A percentile compares a stretch with the other conserved stretches of the same genome.
Conservation (phyloP, 306 rosid species). For the Quercus cerris region DNA sequence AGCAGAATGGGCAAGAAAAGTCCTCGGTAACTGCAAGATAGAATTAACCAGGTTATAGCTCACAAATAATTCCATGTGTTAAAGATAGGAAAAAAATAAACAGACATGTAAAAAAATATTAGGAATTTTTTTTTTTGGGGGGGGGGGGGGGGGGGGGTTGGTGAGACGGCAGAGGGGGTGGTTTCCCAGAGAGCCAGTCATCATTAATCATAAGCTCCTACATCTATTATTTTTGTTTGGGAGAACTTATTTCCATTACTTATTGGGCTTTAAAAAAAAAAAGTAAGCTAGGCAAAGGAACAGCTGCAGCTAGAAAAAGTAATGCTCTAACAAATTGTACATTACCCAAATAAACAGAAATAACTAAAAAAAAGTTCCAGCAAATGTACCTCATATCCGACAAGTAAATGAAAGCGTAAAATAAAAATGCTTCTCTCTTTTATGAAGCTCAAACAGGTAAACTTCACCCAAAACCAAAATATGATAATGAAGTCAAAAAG, state of each 20-base stretch:
- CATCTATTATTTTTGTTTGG: neutral
- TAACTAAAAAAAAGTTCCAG: too few species aligned
- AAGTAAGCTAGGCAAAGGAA: too few species aligned
- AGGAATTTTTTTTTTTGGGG: neutral
- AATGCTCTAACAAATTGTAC: too few species aligned
- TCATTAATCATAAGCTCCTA: neutral
- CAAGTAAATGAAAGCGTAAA: neutral
- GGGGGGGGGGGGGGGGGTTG: accelerated
- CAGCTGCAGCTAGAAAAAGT: too few species aligned
- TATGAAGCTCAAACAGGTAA: neutral
- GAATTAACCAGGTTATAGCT: neutral
- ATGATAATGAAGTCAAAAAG: neutral
- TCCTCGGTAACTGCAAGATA: constrained; percentile 70
- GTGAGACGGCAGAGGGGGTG: too few species aligned
- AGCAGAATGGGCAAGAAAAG: constrained; percentile 82
- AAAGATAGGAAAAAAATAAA: neutral
- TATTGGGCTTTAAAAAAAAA: too few species aligned
- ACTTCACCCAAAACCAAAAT: neutral
- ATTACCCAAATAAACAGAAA: too few species aligned
- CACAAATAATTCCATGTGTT: neutral
- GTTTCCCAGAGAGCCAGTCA: neutral
- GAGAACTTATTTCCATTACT: too few species aligned
- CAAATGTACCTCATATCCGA: neutral
- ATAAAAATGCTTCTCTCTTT: neutral
- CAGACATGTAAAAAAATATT: neutral